A percentile compares a stretch with the other conserved stretches of the same genome.
phyloP scores from a whole-genome alignment of 371 early-diverging fungal species.

The Haplosporangium sp. region DNA sequence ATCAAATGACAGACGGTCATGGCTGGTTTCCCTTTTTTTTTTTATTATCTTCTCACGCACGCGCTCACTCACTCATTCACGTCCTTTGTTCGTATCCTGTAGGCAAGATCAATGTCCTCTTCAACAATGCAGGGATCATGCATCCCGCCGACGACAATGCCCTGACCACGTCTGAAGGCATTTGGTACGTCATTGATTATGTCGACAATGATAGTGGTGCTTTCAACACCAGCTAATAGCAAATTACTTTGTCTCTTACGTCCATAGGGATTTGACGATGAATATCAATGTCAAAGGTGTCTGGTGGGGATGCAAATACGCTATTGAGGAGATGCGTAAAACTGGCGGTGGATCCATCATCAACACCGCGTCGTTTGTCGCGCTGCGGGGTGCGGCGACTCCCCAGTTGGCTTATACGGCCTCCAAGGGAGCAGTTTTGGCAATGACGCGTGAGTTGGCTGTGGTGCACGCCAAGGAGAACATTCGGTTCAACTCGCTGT shows the following conservation, averaged over 20 bases:
- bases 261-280: conserved; percentile 74
- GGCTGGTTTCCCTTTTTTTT: not conserved
- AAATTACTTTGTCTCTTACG: not conserved
- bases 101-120: conserved; percentile 83
- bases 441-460: conserved; percentile 90
- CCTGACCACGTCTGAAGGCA: conserved; percentile 77
- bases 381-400: conserved; percentile 88
- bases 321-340: conserved; percentile 82
- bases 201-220: not conserved
- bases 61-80: not conserved
- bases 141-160: conserved; percentile 88
- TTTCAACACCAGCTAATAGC: too few relatives aligned
- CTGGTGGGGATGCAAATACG: conserved; percentile 91
- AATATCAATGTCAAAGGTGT: conserved; percentile 92
- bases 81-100: not conserved
- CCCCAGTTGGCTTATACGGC: conserved; percentile 92
- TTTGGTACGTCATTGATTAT: conserved; percentile 68
- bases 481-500: conserved; percentile 89
- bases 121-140: conserved; percentile 95
- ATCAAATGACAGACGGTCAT: too few relatives aligned
- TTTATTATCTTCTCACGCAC: not conserved
- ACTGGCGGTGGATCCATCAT: conserved; percentile 84
- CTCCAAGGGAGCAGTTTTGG: conserved; percentile 90
- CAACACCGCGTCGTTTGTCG: conserved; percentile 90
- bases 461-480: conserved; percentile 91